These are phyloP conservation scores for Herpetomonas tarakana DNA, from an alignment of 208 protist species.

Conservation along the genomic window DNA sequence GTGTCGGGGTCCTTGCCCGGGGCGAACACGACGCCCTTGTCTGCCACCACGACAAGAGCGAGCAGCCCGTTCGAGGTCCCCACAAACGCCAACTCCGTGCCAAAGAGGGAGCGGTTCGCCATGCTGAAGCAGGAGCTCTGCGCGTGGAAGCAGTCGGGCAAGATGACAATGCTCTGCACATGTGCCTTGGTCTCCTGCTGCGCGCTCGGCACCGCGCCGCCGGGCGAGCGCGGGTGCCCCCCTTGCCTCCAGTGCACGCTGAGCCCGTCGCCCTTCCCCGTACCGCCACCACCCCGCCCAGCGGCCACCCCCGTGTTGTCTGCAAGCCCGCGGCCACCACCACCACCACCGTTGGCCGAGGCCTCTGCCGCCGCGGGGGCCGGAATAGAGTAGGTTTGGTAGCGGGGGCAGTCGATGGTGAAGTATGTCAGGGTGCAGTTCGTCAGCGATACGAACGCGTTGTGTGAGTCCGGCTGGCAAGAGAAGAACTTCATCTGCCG, in stretches of 20 bases:
- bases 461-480: slow-evolving; percentile 81
- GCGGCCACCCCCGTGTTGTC: not conserved
- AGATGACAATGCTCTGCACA: slow-evolving; percentile 40
- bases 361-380: slow-evolving; percentile 2
- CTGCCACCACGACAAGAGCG: slow-evolving; percentile 42
- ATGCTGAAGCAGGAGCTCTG: slow-evolving; percentile 64
- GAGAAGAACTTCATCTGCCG: slow-evolving; percentile 73
- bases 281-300: not conserved
- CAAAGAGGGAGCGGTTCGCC: slow-evolving; percentile 66
- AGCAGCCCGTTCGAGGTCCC: slow-evolving; percentile 54
- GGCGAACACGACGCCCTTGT: slow-evolving; percentile 41
- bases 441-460: slow-evolving; percentile 71
- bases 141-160: slow-evolving; percentile 53
- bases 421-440: slow-evolving; percentile 76
- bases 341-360: not conserved
- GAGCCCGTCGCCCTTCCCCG: not conserved
- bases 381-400: slow-evolving; percentile 8
- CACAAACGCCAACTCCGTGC: slow-evolving; percentile 62
- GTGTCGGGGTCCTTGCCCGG: slow-evolving; percentile 29
- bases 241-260: no score
- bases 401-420: slow-evolving; percentile 40
- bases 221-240: not conserved
- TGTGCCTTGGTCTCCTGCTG: slow-evolving; percentile 13
- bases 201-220: not conserved
- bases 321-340: no score